Conservation (phyloP, 495 filamentous ascomycete species). For the Penicillium argentinense region DNA sequence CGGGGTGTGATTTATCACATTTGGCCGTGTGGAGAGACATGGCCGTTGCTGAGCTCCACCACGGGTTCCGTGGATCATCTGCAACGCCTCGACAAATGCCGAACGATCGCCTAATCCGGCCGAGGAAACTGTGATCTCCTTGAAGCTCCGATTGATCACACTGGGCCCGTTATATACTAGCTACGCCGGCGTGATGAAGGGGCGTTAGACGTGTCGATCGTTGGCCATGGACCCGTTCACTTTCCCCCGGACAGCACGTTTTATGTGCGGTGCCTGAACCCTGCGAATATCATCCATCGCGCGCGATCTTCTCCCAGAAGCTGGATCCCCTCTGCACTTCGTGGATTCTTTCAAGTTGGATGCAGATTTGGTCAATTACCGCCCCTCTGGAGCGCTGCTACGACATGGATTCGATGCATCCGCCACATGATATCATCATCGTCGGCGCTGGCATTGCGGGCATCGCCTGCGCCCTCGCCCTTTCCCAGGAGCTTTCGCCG, state of each 20-base stretch:
- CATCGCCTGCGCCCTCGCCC: slow-evolving; percentile 52
- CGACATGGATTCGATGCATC: slow-evolving; percentile 14
- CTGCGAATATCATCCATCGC: neutral
- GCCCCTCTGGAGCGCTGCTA: too few species aligned
- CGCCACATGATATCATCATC: slow-evolving; percentile 43
- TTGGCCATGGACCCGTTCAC: too few species aligned
- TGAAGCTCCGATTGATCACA: neutral
- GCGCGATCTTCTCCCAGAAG: too few species aligned
- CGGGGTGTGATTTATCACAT: slow-evolving; percentile 4
- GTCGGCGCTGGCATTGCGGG: slow-evolving; percentile 60
- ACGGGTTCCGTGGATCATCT: slow-evolving; percentile 12
- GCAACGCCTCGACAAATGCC: slow-evolving; percentile 10
- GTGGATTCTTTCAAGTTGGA: too few species aligned
- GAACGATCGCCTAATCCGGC: slow-evolving; percentile 27
- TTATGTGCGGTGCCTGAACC: neutral
- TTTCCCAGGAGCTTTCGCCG: slow-evolving; percentile 48
- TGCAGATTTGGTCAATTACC: too few species aligned
- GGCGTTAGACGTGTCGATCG: neutral
- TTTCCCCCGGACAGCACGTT: neutral
- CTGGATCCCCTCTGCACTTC: too few species aligned
- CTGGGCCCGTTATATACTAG: neutral
- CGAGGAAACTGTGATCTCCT: slow-evolving; percentile 17
- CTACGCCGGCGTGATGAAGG: neutral
- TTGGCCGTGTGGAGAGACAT: neutral
- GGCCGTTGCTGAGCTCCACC: slow-evolving; percentile 13